These are phyloP conservation scores for Setaria viridis DNA, from an alignment of 202 grass and related monocot species.

Conservation along the genomic window DNA sequence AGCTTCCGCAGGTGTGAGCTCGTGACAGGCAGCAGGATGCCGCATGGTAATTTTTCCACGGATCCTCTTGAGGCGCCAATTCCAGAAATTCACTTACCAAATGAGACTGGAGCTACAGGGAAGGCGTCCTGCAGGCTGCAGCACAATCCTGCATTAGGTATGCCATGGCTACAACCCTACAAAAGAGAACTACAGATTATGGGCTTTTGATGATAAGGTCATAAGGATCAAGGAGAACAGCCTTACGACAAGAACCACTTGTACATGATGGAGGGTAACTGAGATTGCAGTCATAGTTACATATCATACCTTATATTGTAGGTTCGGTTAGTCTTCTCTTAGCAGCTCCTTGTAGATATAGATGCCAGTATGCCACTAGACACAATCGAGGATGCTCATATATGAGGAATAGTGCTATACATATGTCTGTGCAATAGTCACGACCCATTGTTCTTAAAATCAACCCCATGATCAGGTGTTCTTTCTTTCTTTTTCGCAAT, in stretches of 20 bases:
- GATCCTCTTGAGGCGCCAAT: neutral
- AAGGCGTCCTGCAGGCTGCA: neutral
- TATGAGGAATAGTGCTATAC: neutral
- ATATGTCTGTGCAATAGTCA: constrained; percentile 20
- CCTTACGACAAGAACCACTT: neutral
- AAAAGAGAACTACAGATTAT: neutral
- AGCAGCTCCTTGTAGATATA: constrained; percentile 33
- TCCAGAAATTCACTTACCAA: neutral
- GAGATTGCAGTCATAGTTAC: neutral
- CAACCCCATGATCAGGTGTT: neutral
- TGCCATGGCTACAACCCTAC: neutral
- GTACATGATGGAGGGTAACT: constrained; percentile 24
- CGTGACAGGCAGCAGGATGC: constrained; percentile 3
- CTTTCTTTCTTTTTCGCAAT: neutral
- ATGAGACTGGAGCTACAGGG: neutral
- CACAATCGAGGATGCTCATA: constrained; percentile 1
- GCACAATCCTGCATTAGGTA: neutral
- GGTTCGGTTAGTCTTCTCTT: neutral
- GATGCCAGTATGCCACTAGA: neutral
- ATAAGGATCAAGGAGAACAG: constrained; percentile 14
- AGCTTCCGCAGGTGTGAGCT: constrained; percentile 29
- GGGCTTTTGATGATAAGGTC: constrained; percentile 11
- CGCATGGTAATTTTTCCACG: constrained; percentile 15
- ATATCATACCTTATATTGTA: neutral
- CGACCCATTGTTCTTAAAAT: neutral